phyloP scores from a whole-genome alignment of 495 filamentous ascomycete genomes.

The Hypoxylon trugodes region DNA sequence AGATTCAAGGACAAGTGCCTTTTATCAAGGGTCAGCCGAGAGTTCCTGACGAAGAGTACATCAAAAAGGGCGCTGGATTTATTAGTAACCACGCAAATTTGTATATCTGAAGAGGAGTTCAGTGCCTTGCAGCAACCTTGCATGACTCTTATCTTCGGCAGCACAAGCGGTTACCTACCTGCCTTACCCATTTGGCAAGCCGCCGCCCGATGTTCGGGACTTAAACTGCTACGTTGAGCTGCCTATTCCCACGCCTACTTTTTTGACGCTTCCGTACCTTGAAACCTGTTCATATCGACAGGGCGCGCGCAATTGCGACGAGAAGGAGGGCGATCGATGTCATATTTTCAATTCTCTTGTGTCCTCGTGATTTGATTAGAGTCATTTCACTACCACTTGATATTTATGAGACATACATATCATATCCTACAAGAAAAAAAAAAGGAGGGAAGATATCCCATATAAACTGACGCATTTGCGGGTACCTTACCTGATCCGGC shows the following conservation, averaged over 20 bases:
- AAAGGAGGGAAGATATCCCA: no score
- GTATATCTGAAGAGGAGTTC: slow-evolving; percentile 15
- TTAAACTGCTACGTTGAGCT: slow-evolving; percentile 20
- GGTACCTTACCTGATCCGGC: slow-evolving; percentile 36
- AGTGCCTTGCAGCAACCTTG: slow-evolving; percentile 37
- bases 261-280: slow-evolving; percentile 10
- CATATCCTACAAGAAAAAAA: slow-evolving; percentile 22
- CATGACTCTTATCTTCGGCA: slow-evolving; percentile 34
- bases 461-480: slow-evolving; percentile 28
- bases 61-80: slow-evolving; percentile 8
- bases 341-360: slow-evolving; percentile 20
- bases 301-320: slow-evolving; percentile 26
- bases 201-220: neutral
- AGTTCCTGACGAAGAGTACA: slow-evolving; percentile 12
- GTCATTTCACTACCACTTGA: slow-evolving; percentile 29
- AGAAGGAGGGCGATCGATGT: slow-evolving; percentile 1
- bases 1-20: slow-evolving; percentile 19
- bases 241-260: slow-evolving; percentile 1
- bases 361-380: slow-evolving; percentile 33
- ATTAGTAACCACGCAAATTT: slow-evolving; percentile 4
- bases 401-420: slow-evolving; percentile 1
- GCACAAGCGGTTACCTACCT: slow-evolving; percentile 17
- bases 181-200: slow-evolving; percentile 17
- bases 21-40: slow-evolving; percentile 26
- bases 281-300: slow-evolving; percentile 21